phyloP scores from a whole-genome alignment of 1,284 basidiomycete species.

The Heterobasidion irregulare region DNA sequence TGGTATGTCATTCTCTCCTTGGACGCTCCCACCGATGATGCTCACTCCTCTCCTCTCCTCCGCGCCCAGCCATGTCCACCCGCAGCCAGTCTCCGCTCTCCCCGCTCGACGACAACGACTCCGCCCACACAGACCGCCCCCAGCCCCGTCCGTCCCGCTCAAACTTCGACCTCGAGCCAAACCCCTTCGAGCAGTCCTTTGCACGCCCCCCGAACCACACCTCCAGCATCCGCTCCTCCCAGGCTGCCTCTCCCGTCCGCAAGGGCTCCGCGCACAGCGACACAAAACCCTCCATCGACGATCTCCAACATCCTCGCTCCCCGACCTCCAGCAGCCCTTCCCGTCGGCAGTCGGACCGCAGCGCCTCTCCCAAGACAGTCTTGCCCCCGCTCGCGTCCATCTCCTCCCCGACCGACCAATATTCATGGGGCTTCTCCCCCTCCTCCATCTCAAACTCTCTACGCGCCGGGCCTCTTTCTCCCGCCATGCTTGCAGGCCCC shows the following conservation, averaged over 20 bases:
- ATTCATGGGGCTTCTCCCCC: constrained; percentile 63
- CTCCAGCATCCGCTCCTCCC: constrained; percentile 27
- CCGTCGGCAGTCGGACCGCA: constrained; percentile 15
- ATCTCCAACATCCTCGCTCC: constrained; percentile 24
- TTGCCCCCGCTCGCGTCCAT: constrained; percentile 85
- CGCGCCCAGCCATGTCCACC: neutral
- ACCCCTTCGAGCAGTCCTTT: constrained; percentile 96
- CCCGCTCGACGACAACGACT: constrained; percentile 5
- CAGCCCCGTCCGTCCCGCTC: constrained; percentile 31
- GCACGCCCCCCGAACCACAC: constrained; percentile 32
- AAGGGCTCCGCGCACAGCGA: constrained; percentile 10
- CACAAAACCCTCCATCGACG: constrained; percentile 12
- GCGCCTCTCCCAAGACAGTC: constrained; percentile 44
- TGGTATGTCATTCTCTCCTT: constrained; percentile 16
- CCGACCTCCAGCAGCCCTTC: constrained; percentile 8
- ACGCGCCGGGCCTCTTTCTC: constrained; percentile 85
- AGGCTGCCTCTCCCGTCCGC: constrained; percentile 27
- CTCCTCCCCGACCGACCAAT: constrained; percentile 76
- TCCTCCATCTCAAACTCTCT: constrained; percentile 66
- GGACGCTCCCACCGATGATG: constrained; percentile 6
- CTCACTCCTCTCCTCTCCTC: neutral
- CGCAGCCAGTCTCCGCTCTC: constrained; percentile 8
- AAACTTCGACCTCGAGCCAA: constrained; percentile 84
- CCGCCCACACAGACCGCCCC: constrained; percentile 16
- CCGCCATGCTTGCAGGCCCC: constrained; percentile 92